Evolutionary conservation across 2,329 filamentous ascomycete genomes (phyloP), one percentile per base, ranked within the genome.

Genomic region (Diaporthe ampelina): DNA sequence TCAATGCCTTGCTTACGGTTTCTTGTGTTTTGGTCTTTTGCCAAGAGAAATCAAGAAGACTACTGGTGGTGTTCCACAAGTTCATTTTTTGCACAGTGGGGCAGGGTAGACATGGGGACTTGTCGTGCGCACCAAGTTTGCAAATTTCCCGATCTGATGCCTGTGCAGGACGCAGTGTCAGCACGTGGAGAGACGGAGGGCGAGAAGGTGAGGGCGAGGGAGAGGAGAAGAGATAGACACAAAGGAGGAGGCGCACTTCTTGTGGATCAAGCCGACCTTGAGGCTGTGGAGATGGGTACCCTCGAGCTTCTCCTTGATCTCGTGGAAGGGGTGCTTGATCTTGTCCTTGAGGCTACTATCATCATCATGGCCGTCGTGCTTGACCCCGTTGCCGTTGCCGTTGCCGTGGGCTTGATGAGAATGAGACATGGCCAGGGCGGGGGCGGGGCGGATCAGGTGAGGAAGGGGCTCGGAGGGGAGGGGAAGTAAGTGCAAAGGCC

Each of bases 61-160:
- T 43, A 21, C 37, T 21, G n/a, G 37, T 24, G 24, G 57, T 61
- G 15, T 10, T 61, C 57, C 11, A 13, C 3, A 40, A 13, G 11
- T 40, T 40, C 13, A 13, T 40, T 13, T 40, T 13, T 13, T 13
- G 37, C 37, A 40, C 11, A 40, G 37, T 40, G 37, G 37, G 29
- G 1, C 17, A 24, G 24, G 43, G 21, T 26, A 26, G 37, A 24
- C 19, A 35, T 21, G 32, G 35, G 52, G 52, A n/a, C 6, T 52
- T 43, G 35, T 54, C n/a, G n/a, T 52, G 76, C 86, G 75, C 84
- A 91, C 89, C 78, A 93, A 77, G 77, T 93, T 93, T 54, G 83
- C 88, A 67, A 92, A 83, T 80, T 93, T 93, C 70, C 91, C 91
- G 78, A 92, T 86, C 74, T 91, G 86, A 77, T 92, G 85, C 61